Conservation (phyloP, 257 asterid species). For the Solanum pinnatisectum region DNA sequence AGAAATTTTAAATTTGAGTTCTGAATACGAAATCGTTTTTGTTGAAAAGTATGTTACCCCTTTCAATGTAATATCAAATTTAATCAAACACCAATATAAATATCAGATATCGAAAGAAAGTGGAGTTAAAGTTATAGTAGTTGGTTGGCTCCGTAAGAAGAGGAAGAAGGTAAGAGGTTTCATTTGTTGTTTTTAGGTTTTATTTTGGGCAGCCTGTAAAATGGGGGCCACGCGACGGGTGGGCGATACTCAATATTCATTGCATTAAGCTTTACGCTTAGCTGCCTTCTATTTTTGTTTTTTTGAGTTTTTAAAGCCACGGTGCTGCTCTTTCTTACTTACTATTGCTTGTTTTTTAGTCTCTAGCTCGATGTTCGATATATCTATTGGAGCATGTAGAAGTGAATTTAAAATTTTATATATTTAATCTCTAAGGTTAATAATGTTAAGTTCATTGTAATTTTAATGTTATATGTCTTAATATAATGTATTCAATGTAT, state of each 20-base stretch:
- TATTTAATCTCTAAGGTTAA: not conserved
- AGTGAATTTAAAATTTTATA: not conserved
- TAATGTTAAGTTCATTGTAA: not conserved
- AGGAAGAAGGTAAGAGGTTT: not conserved
- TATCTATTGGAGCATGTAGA: not conserved
- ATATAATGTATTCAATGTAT: not conserved
- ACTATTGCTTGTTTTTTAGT: not conserved
- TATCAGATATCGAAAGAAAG: no score
- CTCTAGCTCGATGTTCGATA: not conserved
- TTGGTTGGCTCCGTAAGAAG: not conserved
- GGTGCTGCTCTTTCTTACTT: not conserved
- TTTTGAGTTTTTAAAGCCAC: not conserved
- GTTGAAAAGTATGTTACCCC: fast-evolving
- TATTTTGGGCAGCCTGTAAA: slow-evolving; percentile 14
- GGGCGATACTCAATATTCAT: not conserved
- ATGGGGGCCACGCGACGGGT: slow-evolving; percentile 5
- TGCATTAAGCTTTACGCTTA: not conserved
- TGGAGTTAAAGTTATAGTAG: not conserved
- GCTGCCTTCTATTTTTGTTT: not conserved
- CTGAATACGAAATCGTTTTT: fast-evolving
- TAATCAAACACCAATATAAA: no score
- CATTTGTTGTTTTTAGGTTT: not conserved
- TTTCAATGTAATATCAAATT: no score
- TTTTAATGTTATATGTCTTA: not conserved
- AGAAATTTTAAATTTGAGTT: no score